Evolutionary conservation across 1,284 basidiomycete species (phyloP).

Genomic region (Vanrija humicola): DNA sequence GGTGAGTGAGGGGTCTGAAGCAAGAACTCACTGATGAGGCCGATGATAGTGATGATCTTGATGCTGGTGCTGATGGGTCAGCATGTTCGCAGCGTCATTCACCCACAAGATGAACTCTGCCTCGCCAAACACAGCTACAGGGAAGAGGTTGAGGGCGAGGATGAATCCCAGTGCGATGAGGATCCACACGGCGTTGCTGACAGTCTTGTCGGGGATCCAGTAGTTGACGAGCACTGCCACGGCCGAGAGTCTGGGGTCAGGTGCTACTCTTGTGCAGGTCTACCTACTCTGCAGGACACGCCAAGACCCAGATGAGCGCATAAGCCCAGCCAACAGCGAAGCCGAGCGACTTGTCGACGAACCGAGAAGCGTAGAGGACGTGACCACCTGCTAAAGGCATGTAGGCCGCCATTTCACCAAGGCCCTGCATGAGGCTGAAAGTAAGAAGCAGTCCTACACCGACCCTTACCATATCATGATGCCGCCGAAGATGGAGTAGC

Average conservation of each 20-base stretch:
- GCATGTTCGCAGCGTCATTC: too few species aligned
- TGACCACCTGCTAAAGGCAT: constrained; percentile 42
- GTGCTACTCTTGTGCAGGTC: neutral
- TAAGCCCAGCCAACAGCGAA: constrained; percentile 27
- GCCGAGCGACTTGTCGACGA: constrained; percentile 33
- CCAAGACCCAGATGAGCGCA: neutral
- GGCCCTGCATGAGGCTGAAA: constrained; percentile 10
- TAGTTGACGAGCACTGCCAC: constrained; percentile 24
- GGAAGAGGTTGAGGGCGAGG: constrained; percentile 44
- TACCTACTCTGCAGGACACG: neutral
- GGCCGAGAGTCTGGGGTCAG: constrained; percentile 15
- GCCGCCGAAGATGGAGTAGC: neutral
- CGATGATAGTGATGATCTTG: constrained; percentile 71
- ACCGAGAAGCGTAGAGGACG: constrained; percentile 33
- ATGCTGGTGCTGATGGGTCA: constrained; percentile 43
- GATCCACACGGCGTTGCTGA: constrained; percentile 24
- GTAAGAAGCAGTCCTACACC: neutral
- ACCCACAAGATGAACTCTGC: constrained; percentile 52
- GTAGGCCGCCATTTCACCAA: constrained; percentile 44
- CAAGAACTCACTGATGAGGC: constrained; percentile 32
- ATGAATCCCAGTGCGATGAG: constrained; percentile 61
- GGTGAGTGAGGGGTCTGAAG: neutral
- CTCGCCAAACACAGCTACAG: constrained; percentile 36
- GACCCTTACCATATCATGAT: neutral
- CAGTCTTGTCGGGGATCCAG: constrained; percentile 18